Evolutionary conservation across 1,284 basidiomycete species (phyloP).

Genomic region (Sporisorium reilianum): DNA sequence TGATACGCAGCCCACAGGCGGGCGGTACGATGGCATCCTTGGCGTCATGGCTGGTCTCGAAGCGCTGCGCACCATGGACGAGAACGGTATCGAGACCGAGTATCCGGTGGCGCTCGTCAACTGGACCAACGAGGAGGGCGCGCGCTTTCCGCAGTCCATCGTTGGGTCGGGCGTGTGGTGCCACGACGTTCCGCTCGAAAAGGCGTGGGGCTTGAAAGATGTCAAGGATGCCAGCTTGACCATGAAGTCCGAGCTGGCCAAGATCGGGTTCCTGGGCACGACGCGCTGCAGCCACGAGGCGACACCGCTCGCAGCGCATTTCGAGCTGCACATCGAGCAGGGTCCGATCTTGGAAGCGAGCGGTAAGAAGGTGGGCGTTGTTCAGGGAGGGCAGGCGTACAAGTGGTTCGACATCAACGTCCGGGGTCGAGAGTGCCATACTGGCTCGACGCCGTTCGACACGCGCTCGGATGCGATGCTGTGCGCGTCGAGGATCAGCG

Average conservation of each 20-base stretch:
- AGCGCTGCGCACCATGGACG: conserved; percentile 36
- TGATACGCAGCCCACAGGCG: conserved; percentile 46
- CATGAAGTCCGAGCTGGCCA: conserved; percentile 43
- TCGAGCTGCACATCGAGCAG: conserved; percentile 52
- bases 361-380: conserved; percentile 37
- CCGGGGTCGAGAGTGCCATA: conserved; percentile 38
- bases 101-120: conserved; percentile 38
- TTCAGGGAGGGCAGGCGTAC: conserved; percentile 45
- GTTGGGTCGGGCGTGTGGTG: conserved; percentile 65
- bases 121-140: conserved; percentile 53
- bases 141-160: conserved; percentile 50
- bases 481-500: conserved; percentile 41
- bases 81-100: conserved; percentile 24
- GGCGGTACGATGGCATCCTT: conserved; percentile 44
- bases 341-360: conserved; percentile 43
- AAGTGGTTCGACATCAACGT: conserved; percentile 52
- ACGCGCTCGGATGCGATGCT: conserved; percentile 47
- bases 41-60: conserved; percentile 48
- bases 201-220: conserved; percentile 36
- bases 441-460: conserved; percentile 43
- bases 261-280: conserved; percentile 36
- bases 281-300: conserved; percentile 38
- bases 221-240: conserved; percentile 34
- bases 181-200: conserved; percentile 37
- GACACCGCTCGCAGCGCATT: conserved; percentile 41